A percentile compares a stretch with the other conserved stretches of the same genome.
These are phyloP conservation scores for Paramyrothecium sp. DNA, from an alignment of 2,329 filamentous ascomycete genomes.

Conservation along the genomic window DNA sequence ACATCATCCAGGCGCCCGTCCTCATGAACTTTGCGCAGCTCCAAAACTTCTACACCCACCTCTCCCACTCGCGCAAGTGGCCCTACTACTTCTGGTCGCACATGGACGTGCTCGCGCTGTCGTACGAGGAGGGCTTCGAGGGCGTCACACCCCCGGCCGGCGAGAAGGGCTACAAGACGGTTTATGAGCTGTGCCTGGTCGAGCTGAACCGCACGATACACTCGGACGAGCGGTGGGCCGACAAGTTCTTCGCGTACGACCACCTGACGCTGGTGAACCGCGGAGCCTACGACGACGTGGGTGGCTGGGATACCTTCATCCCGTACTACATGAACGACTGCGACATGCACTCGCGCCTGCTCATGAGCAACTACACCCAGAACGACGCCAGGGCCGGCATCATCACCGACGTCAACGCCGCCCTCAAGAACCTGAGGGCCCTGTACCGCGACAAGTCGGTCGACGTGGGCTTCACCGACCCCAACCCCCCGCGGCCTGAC, in stretches of 20 bases:
- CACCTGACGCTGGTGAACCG: slow-evolving; percentile 57
- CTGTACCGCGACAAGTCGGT: slow-evolving; percentile 42
- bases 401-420: slow-evolving; percentile 43
- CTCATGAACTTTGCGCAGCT: slow-evolving; percentile 54
- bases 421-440: slow-evolving; percentile 42
- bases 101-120: slow-evolving; percentile 48
- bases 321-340: slow-evolving; percentile 59
- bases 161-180: slow-evolving; percentile 35
- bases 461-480: slow-evolving; percentile 33
- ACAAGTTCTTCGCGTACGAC: slow-evolving; percentile 59
- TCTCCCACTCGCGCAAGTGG: slow-evolving; percentile 42
- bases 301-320: slow-evolving; percentile 57
- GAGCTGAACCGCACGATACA: slow-evolving; percentile 29
- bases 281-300: slow-evolving; percentile 45
- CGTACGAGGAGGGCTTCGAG: slow-evolving; percentile 37
- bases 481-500: slow-evolving; percentile 29
- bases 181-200: slow-evolving; percentile 38
- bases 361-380: slow-evolving; percentile 43
- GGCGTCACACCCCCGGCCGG: slow-evolving; percentile 28
- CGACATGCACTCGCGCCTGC: slow-evolving; percentile 50
- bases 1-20: slow-evolving; percentile 48
- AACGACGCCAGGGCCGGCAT: slow-evolving; percentile 36
- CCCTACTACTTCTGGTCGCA: slow-evolving; percentile 56
- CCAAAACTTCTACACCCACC: slow-evolving; percentile 51
- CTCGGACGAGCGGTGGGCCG: slow-evolving; percentile 42